phyloP scores from a whole-genome alignment of 2,329 filamentous ascomycete genomes.

The Fusarium anguioides region DNA sequence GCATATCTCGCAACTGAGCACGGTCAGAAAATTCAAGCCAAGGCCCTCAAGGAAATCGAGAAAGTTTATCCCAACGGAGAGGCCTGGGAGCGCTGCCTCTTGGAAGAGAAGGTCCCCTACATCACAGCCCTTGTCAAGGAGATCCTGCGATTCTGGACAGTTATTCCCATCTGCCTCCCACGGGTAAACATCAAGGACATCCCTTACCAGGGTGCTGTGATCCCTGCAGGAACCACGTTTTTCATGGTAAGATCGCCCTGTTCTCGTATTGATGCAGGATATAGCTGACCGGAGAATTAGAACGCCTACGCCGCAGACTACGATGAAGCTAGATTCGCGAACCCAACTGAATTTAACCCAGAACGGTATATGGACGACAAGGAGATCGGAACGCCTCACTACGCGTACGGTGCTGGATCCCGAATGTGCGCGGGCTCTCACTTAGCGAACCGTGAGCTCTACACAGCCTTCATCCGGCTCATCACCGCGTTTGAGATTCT shows the following conservation, averaged over 20 bases:
- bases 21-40: constrained; percentile 76
- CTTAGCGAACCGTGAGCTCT: constrained; percentile 72
- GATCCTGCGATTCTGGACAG: constrained; percentile 80
- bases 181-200: constrained; percentile 79
- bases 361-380: constrained; percentile 73
- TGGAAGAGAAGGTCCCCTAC: constrained; percentile 81
- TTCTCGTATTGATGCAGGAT: background rate
- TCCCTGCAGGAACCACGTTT: constrained; percentile 81
- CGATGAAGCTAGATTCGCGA: constrained; percentile 74
- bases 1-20: constrained; percentile 76
- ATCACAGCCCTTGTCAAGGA: constrained; percentile 83
- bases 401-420: constrained; percentile 70
- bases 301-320: constrained; percentile 82
- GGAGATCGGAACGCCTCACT: constrained; percentile 68
- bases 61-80: constrained; percentile 77
- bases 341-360: constrained; percentile 72
- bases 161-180: constrained; percentile 82
- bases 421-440: constrained; percentile 73
- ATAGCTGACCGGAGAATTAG: constrained; percentile 46
- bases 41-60: constrained; percentile 76
- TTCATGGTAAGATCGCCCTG: constrained; percentile 68
- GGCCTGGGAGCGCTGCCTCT: constrained; percentile 78
- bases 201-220: constrained; percentile 71
- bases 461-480: constrained; percentile 68
- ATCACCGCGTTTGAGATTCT: constrained; percentile 68